Conservation (phyloP, 2,329 filamentous ascomycete genomes). For the Arachnomyces sp. region DNA sequence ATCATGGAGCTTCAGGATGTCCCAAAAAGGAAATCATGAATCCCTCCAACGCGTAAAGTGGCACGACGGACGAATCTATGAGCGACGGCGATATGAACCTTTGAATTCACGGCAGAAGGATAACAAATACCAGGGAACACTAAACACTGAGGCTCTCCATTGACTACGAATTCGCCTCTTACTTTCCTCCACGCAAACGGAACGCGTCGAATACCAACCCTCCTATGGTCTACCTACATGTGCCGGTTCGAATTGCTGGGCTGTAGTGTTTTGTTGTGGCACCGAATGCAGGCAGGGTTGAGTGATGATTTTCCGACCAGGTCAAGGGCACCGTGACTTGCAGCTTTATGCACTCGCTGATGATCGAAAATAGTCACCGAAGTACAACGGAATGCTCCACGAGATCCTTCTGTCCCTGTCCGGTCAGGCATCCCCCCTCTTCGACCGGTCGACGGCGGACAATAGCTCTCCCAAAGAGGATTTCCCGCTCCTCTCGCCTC, state of each 20-base stretch:
- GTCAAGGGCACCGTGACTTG: slow-evolving; percentile 9
- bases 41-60: no score
- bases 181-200: slow-evolving; percentile 7
- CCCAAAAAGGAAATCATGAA: no score
- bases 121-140: background rate
- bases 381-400: slow-evolving; percentile 71
- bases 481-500: slow-evolving; percentile 55
- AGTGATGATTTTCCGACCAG: slow-evolving; percentile 20
- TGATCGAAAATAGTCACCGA: background rate
- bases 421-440: slow-evolving; percentile 82
- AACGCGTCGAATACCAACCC: slow-evolving; percentile 3
- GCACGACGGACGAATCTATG: no score
- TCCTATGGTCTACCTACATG: slow-evolving; percentile 25
- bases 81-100: no score
- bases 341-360: background rate
- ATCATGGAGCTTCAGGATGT: no score
- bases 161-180: slow-evolving; percentile 8
- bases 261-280: slow-evolving; percentile 35
- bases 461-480: slow-evolving; percentile 42
- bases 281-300: slow-evolving; percentile 21
- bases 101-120: background rate
- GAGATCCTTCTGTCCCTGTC: slow-evolving; percentile 95
- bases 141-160: background rate
- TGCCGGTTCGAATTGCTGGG: slow-evolving; percentile 41
- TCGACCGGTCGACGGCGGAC: slow-evolving; percentile 48